phyloP scores from a whole-genome alignment of 768 basidiomycete genomes.

The Suillus luteus region DNA sequence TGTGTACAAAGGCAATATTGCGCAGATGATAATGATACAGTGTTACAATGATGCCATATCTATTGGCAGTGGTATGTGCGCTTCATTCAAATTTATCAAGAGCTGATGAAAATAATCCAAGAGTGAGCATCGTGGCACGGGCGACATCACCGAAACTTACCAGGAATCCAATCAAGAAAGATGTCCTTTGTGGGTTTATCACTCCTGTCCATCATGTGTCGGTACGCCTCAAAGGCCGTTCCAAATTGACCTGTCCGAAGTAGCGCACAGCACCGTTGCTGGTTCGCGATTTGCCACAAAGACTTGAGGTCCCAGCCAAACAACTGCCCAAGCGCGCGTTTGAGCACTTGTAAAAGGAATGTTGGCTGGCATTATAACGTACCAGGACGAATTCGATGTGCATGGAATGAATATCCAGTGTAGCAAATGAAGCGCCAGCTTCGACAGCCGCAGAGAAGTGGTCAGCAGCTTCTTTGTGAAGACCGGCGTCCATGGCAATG shows the following conservation, averaged over 20 bases:
- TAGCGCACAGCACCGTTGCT: background rate
- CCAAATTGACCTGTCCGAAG: background rate
- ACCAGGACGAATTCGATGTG: too few species aligned
- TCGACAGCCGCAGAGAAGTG: background rate
- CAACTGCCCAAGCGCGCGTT: background rate
- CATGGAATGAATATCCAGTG: too few species aligned
- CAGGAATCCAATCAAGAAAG: background rate
- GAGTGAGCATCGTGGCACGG: too few species aligned
- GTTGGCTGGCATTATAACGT: too few species aligned
- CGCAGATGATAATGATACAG: too few species aligned
- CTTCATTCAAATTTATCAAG: too few species aligned
- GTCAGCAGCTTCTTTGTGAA: background rate
- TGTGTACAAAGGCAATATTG: too few species aligned
- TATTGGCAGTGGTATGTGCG: too few species aligned
- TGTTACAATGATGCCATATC: too few species aligned
- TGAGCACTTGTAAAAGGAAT: background rate
- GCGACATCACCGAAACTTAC: background rate
- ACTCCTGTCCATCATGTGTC: background rate
- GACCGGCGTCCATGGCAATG: background rate
- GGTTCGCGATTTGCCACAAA: background rate
- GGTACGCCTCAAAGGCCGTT: background rate
- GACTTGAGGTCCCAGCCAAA: background rate
- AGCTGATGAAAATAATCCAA: too few species aligned
- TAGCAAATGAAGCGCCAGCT: background rate
- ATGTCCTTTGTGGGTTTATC: too few species aligned